Evolutionary conservation across 805 yeast genomes (phyloP).

Genomic region (Vanderwaltozyma verrucispora): DNA sequence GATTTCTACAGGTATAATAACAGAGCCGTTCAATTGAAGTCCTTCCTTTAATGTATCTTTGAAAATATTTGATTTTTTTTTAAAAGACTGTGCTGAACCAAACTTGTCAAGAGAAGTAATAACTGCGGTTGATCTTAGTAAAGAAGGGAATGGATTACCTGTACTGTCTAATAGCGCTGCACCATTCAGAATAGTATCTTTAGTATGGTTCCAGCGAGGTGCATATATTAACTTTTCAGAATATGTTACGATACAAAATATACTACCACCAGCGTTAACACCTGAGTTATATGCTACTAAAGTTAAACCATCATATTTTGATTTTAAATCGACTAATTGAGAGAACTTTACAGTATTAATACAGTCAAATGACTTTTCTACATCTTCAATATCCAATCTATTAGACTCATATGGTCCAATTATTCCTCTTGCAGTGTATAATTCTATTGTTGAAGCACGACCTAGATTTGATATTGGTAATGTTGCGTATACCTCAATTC

Average conservation of each 20-base stretch:
- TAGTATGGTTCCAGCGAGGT: slow-evolving; percentile 90
- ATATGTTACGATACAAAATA: slow-evolving; percentile 69
- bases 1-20: slow-evolving; percentile 69
- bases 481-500: slow-evolving; percentile 75
- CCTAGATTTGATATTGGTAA: slow-evolving; percentile 86
- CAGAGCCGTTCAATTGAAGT: slow-evolving; percentile 43
- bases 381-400: slow-evolving; percentile 53
- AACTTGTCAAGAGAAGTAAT: slow-evolving; percentile 50
- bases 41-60: slow-evolving; percentile 50
- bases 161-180: slow-evolving; percentile 46
- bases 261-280: slow-evolving; percentile 85
- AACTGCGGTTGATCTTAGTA: slow-evolving; percentile 72
- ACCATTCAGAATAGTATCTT: slow-evolving; percentile 72
- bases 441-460: slow-evolving; percentile 73
- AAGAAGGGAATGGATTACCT: slow-evolving; percentile 53
- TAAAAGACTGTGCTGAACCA: slow-evolving; percentile 56
- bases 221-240: slow-evolving; percentile 80
- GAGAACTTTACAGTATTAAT: slow-evolving; percentile 64
- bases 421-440: slow-evolving; percentile 61
- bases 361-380: slow-evolving; percentile 71
- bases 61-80: slow-evolving; percentile 53
- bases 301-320: slow-evolving; percentile 46
- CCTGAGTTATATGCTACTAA: slow-evolving; percentile 87
- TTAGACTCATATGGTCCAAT: slow-evolving; percentile 60
- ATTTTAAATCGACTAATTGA: slow-evolving; percentile 58